Conservation (phyloP, 768 basidiomycete genomes). For the Leccinum obscurum region DNA sequence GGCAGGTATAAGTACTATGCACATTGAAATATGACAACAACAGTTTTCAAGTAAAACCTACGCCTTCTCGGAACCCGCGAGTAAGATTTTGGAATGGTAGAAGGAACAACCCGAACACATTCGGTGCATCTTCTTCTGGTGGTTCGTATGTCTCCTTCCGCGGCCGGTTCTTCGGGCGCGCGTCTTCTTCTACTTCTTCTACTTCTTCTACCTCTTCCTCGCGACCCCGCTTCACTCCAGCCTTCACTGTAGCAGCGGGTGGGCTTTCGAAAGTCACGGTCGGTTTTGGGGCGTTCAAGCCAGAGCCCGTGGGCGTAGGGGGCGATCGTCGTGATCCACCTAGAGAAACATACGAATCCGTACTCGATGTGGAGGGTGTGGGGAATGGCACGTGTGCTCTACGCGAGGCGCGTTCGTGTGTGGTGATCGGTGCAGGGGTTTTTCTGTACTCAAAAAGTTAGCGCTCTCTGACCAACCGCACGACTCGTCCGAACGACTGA, state of each 20-base stretch:
- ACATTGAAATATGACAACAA: slow-evolving; percentile 7
- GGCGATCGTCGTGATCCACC: slow-evolving; percentile 14
- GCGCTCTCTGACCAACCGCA: neutral
- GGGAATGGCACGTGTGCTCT: slow-evolving; percentile 14
- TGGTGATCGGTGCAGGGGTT: slow-evolving; percentile 22
- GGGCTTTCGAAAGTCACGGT: slow-evolving; percentile 37
- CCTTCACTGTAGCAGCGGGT: slow-evolving; percentile 12
- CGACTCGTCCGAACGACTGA: slow-evolving; percentile 21
- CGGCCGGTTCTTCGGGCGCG: slow-evolving; percentile 49
- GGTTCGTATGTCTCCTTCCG: slow-evolving; percentile 48
- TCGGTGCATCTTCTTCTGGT: slow-evolving; percentile 46
- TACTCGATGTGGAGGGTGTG: slow-evolving; percentile 20
- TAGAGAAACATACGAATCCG: slow-evolving; percentile 17
- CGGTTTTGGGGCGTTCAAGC: slow-evolving; percentile 30
- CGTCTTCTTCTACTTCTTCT: slow-evolving; percentile 38
- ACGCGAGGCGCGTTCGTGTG: slow-evolving; percentile 18
- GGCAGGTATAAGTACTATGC: slow-evolving; percentile 1
- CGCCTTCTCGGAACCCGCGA: slow-evolving; percentile 66
- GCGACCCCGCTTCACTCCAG: slow-evolving; percentile 49
- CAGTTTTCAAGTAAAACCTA: slow-evolving; percentile 30
- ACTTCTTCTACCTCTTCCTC: slow-evolving; percentile 41
- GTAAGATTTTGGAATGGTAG: slow-evolving; percentile 64
- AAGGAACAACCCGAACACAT: slow-evolving; percentile 57
- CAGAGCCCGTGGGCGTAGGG: slow-evolving; percentile 9
- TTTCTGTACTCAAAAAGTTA: slow-evolving; percentile 16